phyloP scores from a whole-genome alignment of 495 filamentous ascomycete species.

The Platismatia glauca region DNA sequence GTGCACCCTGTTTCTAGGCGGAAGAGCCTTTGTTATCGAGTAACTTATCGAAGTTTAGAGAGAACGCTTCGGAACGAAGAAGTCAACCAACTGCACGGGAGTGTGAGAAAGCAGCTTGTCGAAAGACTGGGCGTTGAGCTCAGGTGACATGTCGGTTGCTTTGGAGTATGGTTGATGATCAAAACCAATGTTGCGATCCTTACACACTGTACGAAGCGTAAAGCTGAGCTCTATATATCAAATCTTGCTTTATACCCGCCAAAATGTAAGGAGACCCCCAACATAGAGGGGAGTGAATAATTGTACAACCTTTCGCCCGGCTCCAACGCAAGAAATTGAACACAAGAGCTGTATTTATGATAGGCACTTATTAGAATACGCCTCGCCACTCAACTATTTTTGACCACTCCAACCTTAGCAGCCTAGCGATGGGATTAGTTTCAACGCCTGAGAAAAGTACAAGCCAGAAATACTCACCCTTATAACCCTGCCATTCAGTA shows the following conservation, averaged over 20 bases:
- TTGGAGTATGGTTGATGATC: neutral
- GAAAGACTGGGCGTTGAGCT: constrained; percentile 71
- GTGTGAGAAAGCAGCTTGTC: constrained; percentile 52
- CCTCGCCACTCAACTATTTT: constrained; percentile 35
- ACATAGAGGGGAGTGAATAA: constrained; percentile 18
- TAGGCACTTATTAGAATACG: neutral
- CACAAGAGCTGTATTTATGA: neutral
- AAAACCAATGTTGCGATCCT: neutral
- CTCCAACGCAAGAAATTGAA: neutral
- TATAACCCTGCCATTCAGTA: constrained; percentile 79
- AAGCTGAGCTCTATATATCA: neutral
- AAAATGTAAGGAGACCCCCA: constrained; percentile 18
- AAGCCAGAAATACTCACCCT: constrained; percentile 43
- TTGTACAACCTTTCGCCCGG: constrained; percentile 1
- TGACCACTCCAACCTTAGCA: constrained; percentile 90
- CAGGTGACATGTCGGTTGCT: constrained; percentile 40
- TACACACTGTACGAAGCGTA: neutral
- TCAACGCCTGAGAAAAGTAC: neutral
- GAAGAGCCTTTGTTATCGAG: constrained; percentile 81
- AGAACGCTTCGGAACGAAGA: constrained; percentile 75
- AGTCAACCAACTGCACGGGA: constrained; percentile 64
- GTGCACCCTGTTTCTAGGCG: constrained; percentile 76
- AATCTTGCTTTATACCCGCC: constrained; percentile 10
- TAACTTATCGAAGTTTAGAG: constrained; percentile 87
- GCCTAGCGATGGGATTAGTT: constrained; percentile 34